These are phyloP conservation scores for Aphanomyces astaci DNA, from an alignment of 352 stramenopile species.

Conservation along the genomic window DNA sequence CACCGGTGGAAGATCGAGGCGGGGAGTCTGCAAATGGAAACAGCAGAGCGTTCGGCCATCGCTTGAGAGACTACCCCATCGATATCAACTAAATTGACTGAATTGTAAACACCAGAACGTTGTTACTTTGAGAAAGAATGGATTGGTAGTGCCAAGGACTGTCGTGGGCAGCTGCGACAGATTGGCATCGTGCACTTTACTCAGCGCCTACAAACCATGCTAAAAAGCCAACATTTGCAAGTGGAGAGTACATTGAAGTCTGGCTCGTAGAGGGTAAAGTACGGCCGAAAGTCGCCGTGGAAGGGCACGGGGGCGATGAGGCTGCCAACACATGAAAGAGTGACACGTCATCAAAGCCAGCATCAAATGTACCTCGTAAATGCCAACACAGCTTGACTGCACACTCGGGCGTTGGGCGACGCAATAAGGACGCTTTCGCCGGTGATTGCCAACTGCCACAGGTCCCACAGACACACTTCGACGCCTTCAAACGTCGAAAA, in stretches of 20 bases:
- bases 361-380: conserved; percentile 83
- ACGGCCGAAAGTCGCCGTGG: conserved; percentile 73
- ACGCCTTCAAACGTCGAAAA: conserved; percentile 80
- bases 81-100: background rate
- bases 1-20: background rate
- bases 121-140: conserved; percentile 79
- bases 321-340: conserved; percentile 29
- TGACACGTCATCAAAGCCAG: no score
- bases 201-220: no score
- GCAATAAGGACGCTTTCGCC: conserved; percentile 74
- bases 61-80: conserved; percentile 41
- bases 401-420: conserved; percentile 67
- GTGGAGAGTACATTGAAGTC: conserved; percentile 58
- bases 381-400: conserved; percentile 69
- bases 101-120: background rate
- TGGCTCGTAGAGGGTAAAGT: conserved; percentile 78
- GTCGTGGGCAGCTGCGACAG: conserved; percentile 40
- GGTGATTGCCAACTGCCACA: conserved; percentile 82
- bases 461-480: conserved; percentile 60
- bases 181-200: background rate
- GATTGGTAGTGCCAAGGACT: conserved; percentile 77
- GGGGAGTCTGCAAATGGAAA: conserved; percentile 60
- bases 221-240: no score
- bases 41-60: conserved; percentile 72
- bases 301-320: conserved; percentile 76